phyloP scores from a whole-genome alignment of 495 filamentous ascomycete species.

The Aspergillus conjunctus region DNA sequence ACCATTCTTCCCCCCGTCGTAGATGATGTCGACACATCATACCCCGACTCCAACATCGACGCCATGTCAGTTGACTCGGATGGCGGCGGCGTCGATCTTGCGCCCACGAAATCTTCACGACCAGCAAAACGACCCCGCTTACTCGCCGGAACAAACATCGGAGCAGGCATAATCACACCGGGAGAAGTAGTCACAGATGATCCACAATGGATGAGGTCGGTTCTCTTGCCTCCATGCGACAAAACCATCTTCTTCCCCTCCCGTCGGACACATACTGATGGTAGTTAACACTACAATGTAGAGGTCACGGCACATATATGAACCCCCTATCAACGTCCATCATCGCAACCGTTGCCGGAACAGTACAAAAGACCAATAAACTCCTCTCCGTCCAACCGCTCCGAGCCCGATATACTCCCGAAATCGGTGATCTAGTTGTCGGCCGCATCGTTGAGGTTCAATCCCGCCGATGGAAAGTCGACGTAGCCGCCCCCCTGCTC shows the following conservation, averaged over 20 bases:
- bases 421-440: slow-evolving; percentile 93
- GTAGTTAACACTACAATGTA: slow-evolving; percentile 28
- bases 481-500: slow-evolving; percentile 80
- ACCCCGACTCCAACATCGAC: slow-evolving; percentile 39
- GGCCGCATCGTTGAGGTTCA: slow-evolving; percentile 93
- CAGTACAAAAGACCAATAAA: slow-evolving; percentile 89
- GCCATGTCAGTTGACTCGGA: slow-evolving; percentile 60
- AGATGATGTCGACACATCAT: slow-evolving; percentile 36
- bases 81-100: slow-evolving; percentile 62
- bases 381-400: slow-evolving; percentile 86
- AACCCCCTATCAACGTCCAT: slow-evolving; percentile 65
- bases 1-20: slow-evolving; percentile 70
- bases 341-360: slow-evolving; percentile 83
- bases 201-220: slow-evolving; percentile 94
- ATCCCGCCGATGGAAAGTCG: slow-evolving; percentile 87
- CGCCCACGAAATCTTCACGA: slow-evolving; percentile 34
- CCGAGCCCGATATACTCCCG: slow-evolving; percentile 89
- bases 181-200: slow-evolving; percentile 87
- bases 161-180: slow-evolving; percentile 73
- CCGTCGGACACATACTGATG: not conserved
- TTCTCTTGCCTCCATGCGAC: slow-evolving; percentile 19
- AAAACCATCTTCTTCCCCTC: not conserved
- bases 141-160: slow-evolving; percentile 30
- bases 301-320: slow-evolving; percentile 82
- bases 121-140: slow-evolving; percentile 45